Evolutionary conservation across 2,329 filamentous ascomycete species (phyloP), one percentile per base, ranked within the genome.

Genomic region (Colletotrichum magnum): DNA sequence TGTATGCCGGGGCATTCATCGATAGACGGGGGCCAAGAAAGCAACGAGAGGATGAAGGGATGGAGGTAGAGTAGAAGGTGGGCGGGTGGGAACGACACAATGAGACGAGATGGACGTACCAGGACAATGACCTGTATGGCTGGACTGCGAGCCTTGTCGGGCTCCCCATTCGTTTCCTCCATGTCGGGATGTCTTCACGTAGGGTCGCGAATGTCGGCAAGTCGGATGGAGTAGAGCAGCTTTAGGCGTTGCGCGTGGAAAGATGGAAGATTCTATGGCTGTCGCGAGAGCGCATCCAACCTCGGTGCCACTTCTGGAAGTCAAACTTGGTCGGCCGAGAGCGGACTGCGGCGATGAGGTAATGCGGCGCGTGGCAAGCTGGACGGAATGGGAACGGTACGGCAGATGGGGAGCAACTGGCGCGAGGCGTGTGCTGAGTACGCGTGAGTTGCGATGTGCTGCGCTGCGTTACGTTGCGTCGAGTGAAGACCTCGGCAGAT

Each of bases 41-140:
- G 47, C 10, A 9, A 50, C n/a, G n/a, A 50, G 47, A 15, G 21
- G 43, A 16, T 10, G 32, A 36, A 36, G 32, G 32, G 15, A 43
- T n/a, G 43, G n/a, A 9, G 52, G 10, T n/a, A 45, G 24, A 12
- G 16, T 24, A 24, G 21, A 18, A 18, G 18, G 45, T 9, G 26
- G 28, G 43, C 28, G 16, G 18, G 7, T 6, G 36, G 16, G 18
- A 13, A 18, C 2, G 28, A 24, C 45, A 61, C 65, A 64, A 64
- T 54, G 51, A 70, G 60, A 68, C 58, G 32, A 51, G 57, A 52
- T n/a, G 45, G 61, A 87, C 91, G 84, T 83, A 94, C 92, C 84
- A 94, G 80, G 68, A 94, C 85, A 81, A 94, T 93, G 54, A 94
- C 90, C 81, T 94, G 91, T 81, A 94, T 82, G 48, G 89, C 88